Evolutionary conservation across 257 asterid species (phyloP), one percentile per base, ranked within the genome.

Genomic region (Petunia axillaris): DNA sequence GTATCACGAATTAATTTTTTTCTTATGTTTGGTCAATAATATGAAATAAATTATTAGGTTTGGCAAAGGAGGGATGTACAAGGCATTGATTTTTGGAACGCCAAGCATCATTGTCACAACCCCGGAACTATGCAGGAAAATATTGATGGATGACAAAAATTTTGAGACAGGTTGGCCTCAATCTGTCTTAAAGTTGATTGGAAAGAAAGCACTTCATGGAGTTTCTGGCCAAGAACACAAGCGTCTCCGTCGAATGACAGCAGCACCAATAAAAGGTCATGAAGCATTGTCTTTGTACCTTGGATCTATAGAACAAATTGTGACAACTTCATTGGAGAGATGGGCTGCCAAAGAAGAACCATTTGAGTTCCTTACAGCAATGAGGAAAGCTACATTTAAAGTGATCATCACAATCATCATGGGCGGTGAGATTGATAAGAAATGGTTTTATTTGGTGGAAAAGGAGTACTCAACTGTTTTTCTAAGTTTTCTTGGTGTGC

Each of bases 161-260:
- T 82, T 82, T 15, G 25, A 25, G 25, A 25, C 67, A 0, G 79
- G 82, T 13, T 78, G 76, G 76, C 80, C 85, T 4, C 14, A 59
- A 78, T 78, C 85, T 40, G 79, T 82, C 2, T 43, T 78, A 1
- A 59, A 46, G 37, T 43, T 82, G 1, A 25, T 82, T 2, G 82
- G 85, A 59, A 78, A 68, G 57, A 78, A 64, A 60, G 85, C 79
- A 7, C 79, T 78, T 5, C 82, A 82, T 74, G 80, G 82, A 5
- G 80, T 78, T 48, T 65, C 80, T 2, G 53, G 25, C 6, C 82
- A 59, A 59, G 82, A 82, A 70, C 79, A 58, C 37, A 68, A 53
- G 80, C 80, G 80, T 16, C 68, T 78, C 9, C 85, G 85, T 9
- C 79, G 66, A 60, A 77, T 78, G 7, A 78, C 79, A 10, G 60